Base-by-base conservation (phyloP, 805 yeast species). In the Barnettozyma wickerhamii region DNA sequence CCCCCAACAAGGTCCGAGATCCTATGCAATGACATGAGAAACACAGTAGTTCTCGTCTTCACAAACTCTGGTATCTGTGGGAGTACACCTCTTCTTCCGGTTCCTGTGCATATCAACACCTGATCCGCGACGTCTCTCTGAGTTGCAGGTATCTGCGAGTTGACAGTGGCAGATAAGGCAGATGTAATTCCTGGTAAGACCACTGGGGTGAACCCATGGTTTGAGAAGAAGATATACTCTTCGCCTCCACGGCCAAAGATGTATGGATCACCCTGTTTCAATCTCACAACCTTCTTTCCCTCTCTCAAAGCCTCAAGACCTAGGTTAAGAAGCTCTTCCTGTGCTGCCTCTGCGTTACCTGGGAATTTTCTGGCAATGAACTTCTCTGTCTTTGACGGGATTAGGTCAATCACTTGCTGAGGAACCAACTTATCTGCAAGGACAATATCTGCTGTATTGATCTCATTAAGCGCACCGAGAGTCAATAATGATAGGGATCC, bases 201-300 rank as follows among this genome's bases (percentile, higher is more conserved):
- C 5, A 60, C 52, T 13, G 96, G 95, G 15, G 60, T 68, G 52
- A 55, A 87, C 0, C 95, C 96, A 52, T 82, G 74, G 18, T 68
- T 53, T 21, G 70, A 55, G 62, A 91, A 91, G 58, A 69, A 90
- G 9, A 76, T 53, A 58, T 62, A 86, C 56, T 91, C 98, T 64
- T 91, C 98, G 30, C 96, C 96, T 33, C 98, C 98, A 48, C 98
- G 77, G 4, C 98, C 98, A 59, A 87, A 91, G 24, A 91, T 85
- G 61, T 88, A 91, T 9, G 98, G 98, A 60, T 91, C 98, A 26
- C 98, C 98, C 64, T 91, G 98, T 61, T 91, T 91, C 50, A 91
- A 72, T 43, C 98, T 71, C 3, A 91, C 95, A 2, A 91, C 96
- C 42, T 77, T 78, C 53, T 77, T 71, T 13, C 96, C 96, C 38